Evolutionary conservation across 2,329 filamentous ascomycete genomes (phyloP), one percentile per base, ranked within the genome.

Genomic region (Seiridium unicorne): DNA sequence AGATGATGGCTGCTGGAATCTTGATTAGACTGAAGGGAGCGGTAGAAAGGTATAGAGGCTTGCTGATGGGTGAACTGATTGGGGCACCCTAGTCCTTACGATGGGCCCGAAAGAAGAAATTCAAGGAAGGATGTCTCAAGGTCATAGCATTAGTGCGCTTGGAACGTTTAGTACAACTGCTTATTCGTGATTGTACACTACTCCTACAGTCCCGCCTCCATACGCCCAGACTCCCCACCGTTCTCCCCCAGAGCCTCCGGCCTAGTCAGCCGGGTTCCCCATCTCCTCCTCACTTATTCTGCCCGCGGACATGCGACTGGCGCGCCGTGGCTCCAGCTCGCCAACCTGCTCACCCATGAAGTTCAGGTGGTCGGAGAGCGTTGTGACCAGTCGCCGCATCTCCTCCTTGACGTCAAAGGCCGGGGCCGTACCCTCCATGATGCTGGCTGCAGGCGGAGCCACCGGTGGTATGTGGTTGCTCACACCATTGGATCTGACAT

Each of bases 11-110:
- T 4, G 92, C 92, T 0, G 90, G 88, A 0, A 87, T 93, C 55
- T 74, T 96, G 67, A 85, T 98, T 40, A 89, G 89, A 70, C 81
- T 93, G 65, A 84, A 88, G 51, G 93, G 97, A 74, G 87, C 92
- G 7, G 87, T 94, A 64, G 91, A 96, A 70, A 90, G 87, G 74
- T 93, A 93, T 70, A 89, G 93, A 73, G 84, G 87, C 60, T 73
- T 91, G 60, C 74, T 97, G 68, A 85, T 95, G 78, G 93, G 93
- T 1, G 85, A 91, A 62, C 73, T 86, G 77, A 78, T 86, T 55
- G 77, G 75, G 1, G 35, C 36, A 35, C 32, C 49, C 38, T 53
- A 35, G 35, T 35, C 18, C 6, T 38, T 7, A 51, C 49, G 31
- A 31, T n/a, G n/a, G n/a, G 10, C 18, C 8, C 18, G 9, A 5